Evolutionary conservation across 169 alveolate species (phyloP).

Genomic region (Cytauxzoon felis): DNA sequence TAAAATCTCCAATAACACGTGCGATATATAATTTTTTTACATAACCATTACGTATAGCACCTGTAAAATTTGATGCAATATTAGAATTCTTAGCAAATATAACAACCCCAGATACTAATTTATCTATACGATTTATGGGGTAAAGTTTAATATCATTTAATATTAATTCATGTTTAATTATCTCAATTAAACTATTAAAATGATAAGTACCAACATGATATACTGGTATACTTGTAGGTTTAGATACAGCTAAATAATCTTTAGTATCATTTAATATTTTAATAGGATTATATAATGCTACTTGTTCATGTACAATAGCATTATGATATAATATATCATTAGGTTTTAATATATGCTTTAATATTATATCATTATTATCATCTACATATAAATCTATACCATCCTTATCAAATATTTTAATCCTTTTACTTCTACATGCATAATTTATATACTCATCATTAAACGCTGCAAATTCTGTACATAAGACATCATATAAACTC

Average conservation of each 20-base stretch:
- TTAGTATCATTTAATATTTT: conserved; percentile 60
- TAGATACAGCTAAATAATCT: conserved; percentile 68
- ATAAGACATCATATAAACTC: conserved; percentile 53
- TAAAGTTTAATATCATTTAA: background rate
- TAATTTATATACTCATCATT: conserved; percentile 48
- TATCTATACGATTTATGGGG: conserved; percentile 73
- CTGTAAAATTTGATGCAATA: conserved; percentile 62
- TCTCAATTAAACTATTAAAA: conserved; percentile 65
- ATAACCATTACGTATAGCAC: conserved; percentile 44
- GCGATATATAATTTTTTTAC: conserved; percentile 67
- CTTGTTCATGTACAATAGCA: conserved; percentile 66
- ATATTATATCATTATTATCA: conserved; percentile 27
- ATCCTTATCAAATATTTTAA: conserved; percentile 52
- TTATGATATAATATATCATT: conserved; percentile 66
- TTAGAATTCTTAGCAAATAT: conserved; percentile 64
- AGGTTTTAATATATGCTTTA: conserved; percentile 56
- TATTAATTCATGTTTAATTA: conserved; percentile 47
- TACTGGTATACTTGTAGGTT: conserved; percentile 69
- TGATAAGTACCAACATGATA: conserved; percentile 73
- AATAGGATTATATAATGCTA: conserved; percentile 53
- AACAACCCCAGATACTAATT: conserved; percentile 72
- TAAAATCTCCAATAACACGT: conserved; percentile 72
- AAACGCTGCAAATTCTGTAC: conserved; percentile 69
- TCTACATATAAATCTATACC: conserved; percentile 44
- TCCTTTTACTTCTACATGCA: conserved; percentile 52